phyloP scores from a whole-genome alignment of 352 stramenopile species.

The Phytophthora kernoviae region DNA sequence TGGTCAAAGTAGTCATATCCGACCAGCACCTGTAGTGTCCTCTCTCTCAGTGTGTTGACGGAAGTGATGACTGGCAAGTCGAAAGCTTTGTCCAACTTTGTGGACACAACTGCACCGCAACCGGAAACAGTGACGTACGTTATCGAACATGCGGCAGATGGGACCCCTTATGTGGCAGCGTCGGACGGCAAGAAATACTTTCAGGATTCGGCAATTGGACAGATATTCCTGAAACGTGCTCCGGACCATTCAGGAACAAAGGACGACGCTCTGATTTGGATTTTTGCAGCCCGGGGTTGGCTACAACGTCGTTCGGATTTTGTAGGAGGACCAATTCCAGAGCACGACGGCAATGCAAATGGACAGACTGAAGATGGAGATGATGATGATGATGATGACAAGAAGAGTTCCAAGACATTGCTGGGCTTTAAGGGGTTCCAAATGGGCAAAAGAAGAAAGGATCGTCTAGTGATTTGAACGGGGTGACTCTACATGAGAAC shows the following conservation, averaged over 20 bases:
- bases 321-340: conserved; percentile 13
- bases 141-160: conserved; percentile 40
- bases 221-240: conserved; percentile 40
- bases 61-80: conserved; percentile 54
- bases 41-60: conserved; percentile 57
- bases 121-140: conserved; percentile 40
- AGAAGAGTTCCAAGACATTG: conserved; percentile 27
- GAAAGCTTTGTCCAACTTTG: conserved; percentile 43
- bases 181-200: conserved; percentile 45
- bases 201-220: conserved; percentile 51
- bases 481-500: conserved; percentile 8
- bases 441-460: conserved; percentile 30
- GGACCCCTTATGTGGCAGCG: conserved; percentile 46
- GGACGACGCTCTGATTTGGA: conserved; percentile 41
- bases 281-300: conserved; percentile 32
- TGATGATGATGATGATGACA: conserved; percentile 12
- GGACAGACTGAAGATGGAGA: conserved; percentile 5
- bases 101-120: conserved; percentile 44
- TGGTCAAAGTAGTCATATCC: too few relatives aligned
- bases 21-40: conserved; percentile 30
- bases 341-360: neutral
- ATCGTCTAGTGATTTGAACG: conserved; percentile 13
- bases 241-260: neutral
- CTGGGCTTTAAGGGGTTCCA: conserved; percentile 34
- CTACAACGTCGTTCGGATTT: conserved; percentile 19